Evolutionary conservation across 768 basidiomycete species (phyloP), one percentile per base, ranked within the genome.

Genomic region (Coprinopsis strossmayeri): DNA sequence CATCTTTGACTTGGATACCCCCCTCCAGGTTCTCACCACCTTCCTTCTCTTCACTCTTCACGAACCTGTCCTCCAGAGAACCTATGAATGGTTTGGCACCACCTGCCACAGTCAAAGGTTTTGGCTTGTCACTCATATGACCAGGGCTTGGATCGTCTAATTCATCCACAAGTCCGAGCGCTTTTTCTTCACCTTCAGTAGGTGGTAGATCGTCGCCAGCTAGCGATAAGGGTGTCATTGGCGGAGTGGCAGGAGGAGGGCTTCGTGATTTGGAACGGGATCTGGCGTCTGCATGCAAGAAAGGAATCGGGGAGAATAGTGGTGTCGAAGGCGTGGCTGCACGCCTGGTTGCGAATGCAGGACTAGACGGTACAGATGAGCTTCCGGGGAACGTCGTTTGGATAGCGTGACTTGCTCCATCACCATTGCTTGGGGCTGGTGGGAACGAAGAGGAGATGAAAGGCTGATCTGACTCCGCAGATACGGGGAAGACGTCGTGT

Each of bases 251-350:
- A 32, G 43, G 43, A 45, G 43, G 43, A 5, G 43, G 43, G 18
- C 25, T 45, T 9, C 43, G 43, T 5, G 50, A 51, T 13, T 34
- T 45, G 7, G 50, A 51, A 15, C 75, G 82, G 18, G 86, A 89
- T 59, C 81, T 78, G 17, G 87, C 84, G 62, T 91, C 88, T 43
- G 84, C 80, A 58, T 91, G 89, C 21, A 91, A 68, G 74, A 92
- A 92, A 4, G 90, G 80, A 51, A 92, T 91, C 3, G 90, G 90
- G 2, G 87, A 88, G 66, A 91, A 92, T 45, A 92, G 69, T 2
- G 90, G 90, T 10, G 90, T 92, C 39, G 78, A 71, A 1, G 90
- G 87, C 34, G 72, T 72, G 24, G 81, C 79, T 32, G 43, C 27
- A 20, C 27, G 27, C 15, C 76, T 73, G 11, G 74, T 64, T 11